Base-by-base conservation (phyloP, 208 protist genomes). In the Trypanosoma avium region DNA sequence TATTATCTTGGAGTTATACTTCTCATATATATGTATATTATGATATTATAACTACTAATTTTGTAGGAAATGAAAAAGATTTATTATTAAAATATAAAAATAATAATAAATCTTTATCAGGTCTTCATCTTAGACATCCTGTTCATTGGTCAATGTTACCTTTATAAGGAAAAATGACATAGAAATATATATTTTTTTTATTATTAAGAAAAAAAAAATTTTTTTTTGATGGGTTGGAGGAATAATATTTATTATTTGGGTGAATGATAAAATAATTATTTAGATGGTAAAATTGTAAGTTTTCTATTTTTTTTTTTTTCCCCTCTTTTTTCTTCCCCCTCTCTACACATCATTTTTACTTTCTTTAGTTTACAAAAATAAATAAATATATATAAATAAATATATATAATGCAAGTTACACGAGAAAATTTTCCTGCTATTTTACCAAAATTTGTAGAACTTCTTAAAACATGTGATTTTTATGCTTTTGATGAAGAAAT, bases 401-500 rank as follows among this genome's bases (percentile, higher is more conserved):
- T 61, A 26, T 2, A 15, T 24, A 29, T 5, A 19, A 94, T 94
- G 88, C 81, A 95, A 56, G 82, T 95, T 17, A 86, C 76, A 17
- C 60, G 73, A 45, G 73, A 77, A 33, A 91, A 57, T 43, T 93
- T 95, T 56, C 71, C 82, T 26, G 78, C 84, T 26, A 71, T 77
- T 38, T 73, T 90, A 52, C 69, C 72, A 42, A 73, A 89, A 62
- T 93, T 95, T 75, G 55, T 79, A 36, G 55, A 81, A 46, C 47
- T 92, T 50, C 63, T 94, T 33, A 19, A 72, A 47, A 83, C 61
- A 29, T 92, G 84, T 47, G 85, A 92, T 45, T 94, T 94, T 62
- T 88, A 88, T 59, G 85, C 88, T 7, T 67, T 94, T 57, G 88
- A 94, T 70, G 85, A 90, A 65, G 88, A 94, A 71, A 92, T 94